A percentile compares a stretch with the other conserved stretches of the same genome.
Evolutionary conservation across 2,329 filamentous ascomycete genomes (phyloP).

Genomic region (Fusarium annulatum): DNA sequence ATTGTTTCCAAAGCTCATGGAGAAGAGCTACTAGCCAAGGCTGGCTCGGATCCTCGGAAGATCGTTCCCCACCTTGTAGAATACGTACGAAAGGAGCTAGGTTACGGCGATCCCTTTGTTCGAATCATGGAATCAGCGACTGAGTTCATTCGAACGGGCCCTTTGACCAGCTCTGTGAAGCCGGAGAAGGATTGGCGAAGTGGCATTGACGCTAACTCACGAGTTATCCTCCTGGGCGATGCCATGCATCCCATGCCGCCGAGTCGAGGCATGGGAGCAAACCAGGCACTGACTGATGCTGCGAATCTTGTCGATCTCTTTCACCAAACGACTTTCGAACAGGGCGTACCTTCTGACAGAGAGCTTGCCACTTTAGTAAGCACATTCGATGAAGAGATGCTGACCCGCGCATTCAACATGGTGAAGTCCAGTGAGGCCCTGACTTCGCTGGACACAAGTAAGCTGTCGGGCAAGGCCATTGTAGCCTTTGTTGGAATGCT

Average conservation of each 20-base stretch:
- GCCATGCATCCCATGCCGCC: background rate
- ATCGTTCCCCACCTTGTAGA: background rate
- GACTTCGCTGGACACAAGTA: background rate
- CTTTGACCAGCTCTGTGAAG: background rate
- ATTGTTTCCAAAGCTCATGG: background rate
- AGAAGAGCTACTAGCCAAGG: background rate
- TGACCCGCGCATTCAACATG: background rate
- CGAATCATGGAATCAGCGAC: background rate
- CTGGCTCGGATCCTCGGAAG: background rate
- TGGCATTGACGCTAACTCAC: background rate
- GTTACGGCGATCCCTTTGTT: background rate
- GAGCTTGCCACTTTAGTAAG: background rate
- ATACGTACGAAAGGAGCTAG: background rate
- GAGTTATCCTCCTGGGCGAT: background rate
- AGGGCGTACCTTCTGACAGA: background rate
- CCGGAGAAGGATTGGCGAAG: background rate
- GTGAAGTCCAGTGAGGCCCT: background rate
- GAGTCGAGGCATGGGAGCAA: background rate
- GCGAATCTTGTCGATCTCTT: background rate
- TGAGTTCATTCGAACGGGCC: background rate
- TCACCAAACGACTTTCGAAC: background rate
- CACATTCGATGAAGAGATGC: background rate
- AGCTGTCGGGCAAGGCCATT: background rate
- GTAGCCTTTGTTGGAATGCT: background rate
- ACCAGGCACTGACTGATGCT: background rate